These are phyloP conservation scores for Gentiana straminea DNA, from an alignment of 257 asterid genomes.

Conservation along the genomic window DNA sequence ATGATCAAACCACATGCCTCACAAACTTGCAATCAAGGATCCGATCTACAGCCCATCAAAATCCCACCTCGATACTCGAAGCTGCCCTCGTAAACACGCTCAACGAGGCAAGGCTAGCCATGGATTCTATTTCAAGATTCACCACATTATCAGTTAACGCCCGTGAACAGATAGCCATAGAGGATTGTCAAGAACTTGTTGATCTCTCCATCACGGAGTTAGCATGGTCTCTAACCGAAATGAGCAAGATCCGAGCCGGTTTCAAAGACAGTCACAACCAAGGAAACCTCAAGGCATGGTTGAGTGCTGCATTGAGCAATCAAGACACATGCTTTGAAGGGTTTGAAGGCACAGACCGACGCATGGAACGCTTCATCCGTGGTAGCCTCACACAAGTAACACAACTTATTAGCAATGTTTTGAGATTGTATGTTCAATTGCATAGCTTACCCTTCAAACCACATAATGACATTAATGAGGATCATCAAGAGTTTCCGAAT, in stretches of 20 bases:
- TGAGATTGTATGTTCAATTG: conserved; percentile 54
- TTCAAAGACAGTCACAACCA: conserved; percentile 23
- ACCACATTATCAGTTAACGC: conserved; percentile 50
- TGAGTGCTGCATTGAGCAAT: conserved; percentile 92
- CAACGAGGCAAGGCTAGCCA: conserved; percentile 44
- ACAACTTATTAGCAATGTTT: conserved; percentile 76
- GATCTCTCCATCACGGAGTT: conserved; percentile 84
- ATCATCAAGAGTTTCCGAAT: conserved; percentile 30
- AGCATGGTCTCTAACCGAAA: conserved; percentile 72
- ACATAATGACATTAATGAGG: not conserved
- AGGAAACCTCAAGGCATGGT: conserved; percentile 88
- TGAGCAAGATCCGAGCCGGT: conserved; percentile 55
- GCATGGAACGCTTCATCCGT: conserved; percentile 45
- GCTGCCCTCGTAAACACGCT: conserved; percentile 65
- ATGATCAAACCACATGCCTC: conserved; percentile 43
- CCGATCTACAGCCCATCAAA: conserved; percentile 5
- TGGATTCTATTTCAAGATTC: conserved; percentile 45
- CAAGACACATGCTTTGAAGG: conserved; percentile 97
- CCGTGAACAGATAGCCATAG: conserved; percentile 75
- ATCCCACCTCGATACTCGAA: conserved; percentile 31
- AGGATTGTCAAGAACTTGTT: conserved; percentile 85
- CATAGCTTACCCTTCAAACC: conserved; percentile 48
- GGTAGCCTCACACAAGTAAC: conserved; percentile 76
- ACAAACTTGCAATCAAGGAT: conserved; percentile 35
- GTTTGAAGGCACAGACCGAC: conserved; percentile 80